Base-by-base conservation (phyloP, 257 asterid genomes). In the Fraxinus excelsior region DNA sequence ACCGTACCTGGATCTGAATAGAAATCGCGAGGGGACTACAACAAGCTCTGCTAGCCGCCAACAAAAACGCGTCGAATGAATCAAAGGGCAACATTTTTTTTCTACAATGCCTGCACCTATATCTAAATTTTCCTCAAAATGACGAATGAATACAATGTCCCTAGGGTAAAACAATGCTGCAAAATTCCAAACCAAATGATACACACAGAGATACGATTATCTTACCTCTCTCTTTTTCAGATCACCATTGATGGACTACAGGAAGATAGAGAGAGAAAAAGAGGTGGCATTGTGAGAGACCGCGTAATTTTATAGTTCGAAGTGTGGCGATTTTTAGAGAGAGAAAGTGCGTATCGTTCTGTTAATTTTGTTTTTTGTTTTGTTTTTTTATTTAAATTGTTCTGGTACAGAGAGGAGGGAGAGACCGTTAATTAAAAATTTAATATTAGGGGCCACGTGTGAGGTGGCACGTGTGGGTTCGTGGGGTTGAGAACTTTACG, bases 231-330 rank as follows among this genome's bases (percentile, higher is more conserved):
- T 76, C 49, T 67, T 75, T 72, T 83, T 85, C 87, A 88, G 85
- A 90, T 86, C 88, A 83, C 80, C 90, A 77, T 79, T 49, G 78
- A 80, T 53, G 83, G 80, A 29, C 37, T 70, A 28, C 66, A 42
- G 19, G 14, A 25, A 70, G 73, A 6, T 23, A 42, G 81, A 76
- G 74, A 72, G 76, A 71, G 82, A 51, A 35, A 76, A 65, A 79
- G 62, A 5, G 49, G 73, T 46, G 21, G 44, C 5, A 68, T 21
- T 14, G 44, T 7, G 84, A 71, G 87, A 76, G 84, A 87, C 87
- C 89, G 92, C 89, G 91, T 83, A 73, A 79, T 79, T 87, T 84
- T 88, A 83, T 89, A 84, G 56, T 79, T 76, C 70, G 75, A 71
- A 42, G 64, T 10, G 66, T 64, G 58, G 34, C 28, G 74, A 32